Base-by-base conservation (phyloP, 805 yeast species). In the Teunomyces tritomae region DNA sequence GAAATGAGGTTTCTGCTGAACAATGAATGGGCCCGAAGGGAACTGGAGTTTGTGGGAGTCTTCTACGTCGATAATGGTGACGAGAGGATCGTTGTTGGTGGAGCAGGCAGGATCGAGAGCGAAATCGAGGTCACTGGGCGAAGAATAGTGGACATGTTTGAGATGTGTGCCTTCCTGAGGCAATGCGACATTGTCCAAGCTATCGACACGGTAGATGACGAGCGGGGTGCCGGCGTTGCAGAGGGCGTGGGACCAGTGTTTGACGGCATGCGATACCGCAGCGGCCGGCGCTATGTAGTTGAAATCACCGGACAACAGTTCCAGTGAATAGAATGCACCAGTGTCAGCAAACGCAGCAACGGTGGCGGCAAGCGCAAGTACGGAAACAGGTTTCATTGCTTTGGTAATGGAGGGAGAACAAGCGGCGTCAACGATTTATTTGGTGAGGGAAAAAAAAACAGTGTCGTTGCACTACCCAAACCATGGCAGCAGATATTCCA, bases 1-100 rank as follows among this genome's bases (percentile, higher is more conserved):
- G 53, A 65, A 64, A 16, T 57, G 49, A 8, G 73, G 73, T 48
- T 57, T 61, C 5, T 67, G 66, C 51, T 67, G 72, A 28, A 68
- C 61, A 28, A 67, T 32, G 34, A 32, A 32, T 10, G 17, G 16
- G 8, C 13, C 14, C n/a, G 10, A 10, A 11, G 27, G 13, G 33
- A 28, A 28, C 7, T 8, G 10, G 24, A 60, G 48, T n/a, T 51
- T 26, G 39, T 59, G 61, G 11, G 13, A 35, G 2, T 39, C 17
- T 16, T 49, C 55, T 45, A 61, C 63, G 29, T 62, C 69, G 32
- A 62, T 48, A 44, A 50, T 9, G 43, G 24, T 28, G 34, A 44
- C 39, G 11, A 26, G 14, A 7, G 34, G 28, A 16, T 43, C 39
- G 24, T 27, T 5, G 33, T 7, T 26, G 10, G 16, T 28, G 14